A percentile compares a stretch with the other conserved stretches of the same genome.
Conservation (phyloP, 2,329 filamentous ascomycete species). For the Phoma sp. region DNA sequence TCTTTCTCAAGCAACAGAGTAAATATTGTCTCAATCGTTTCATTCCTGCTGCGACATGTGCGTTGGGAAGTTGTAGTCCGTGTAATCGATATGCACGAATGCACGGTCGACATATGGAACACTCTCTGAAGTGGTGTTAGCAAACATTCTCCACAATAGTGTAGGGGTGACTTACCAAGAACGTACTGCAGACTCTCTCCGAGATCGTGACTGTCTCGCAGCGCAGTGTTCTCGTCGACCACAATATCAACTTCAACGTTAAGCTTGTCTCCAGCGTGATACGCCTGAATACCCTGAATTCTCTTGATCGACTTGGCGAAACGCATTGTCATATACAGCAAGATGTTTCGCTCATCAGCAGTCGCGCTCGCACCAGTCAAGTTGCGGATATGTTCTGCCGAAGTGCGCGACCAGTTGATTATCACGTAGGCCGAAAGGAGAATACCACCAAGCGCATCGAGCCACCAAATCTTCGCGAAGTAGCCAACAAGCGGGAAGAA, state of each 20-base stretch:
- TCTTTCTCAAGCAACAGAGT: neutral
- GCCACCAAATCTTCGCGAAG: slow-evolving; percentile 81
- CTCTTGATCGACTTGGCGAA: slow-evolving; percentile 87
- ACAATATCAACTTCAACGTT: slow-evolving; percentile 87
- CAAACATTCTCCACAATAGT: neutral
- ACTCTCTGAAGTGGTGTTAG: slow-evolving; percentile 59
- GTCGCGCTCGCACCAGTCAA: slow-evolving; percentile 80
- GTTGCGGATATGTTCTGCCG: slow-evolving; percentile 79
- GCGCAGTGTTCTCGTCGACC: slow-evolving; percentile 74
- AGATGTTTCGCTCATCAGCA: slow-evolving; percentile 81
- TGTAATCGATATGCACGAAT: slow-evolving; percentile 62
- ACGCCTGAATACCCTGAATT: slow-evolving; percentile 85
- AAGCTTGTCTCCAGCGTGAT: slow-evolving; percentile 84
- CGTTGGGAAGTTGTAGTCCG: slow-evolving; percentile 58
- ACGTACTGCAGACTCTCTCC: slow-evolving; percentile 83
- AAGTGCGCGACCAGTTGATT: slow-evolving; percentile 78
- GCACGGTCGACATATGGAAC: slow-evolving; percentile 74
- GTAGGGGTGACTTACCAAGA: slow-evolving; percentile 59
- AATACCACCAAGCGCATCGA: slow-evolving; percentile 80
- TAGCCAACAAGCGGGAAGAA: slow-evolving; percentile 83
- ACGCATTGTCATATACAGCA: slow-evolving; percentile 91
- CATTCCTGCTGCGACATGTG: slow-evolving; percentile 59
- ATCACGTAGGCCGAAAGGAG: slow-evolving; percentile 82
- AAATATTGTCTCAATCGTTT: neutral
- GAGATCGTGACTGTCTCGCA: slow-evolving; percentile 83